These are phyloP conservation scores for Aspergillus haitiensis DNA, from an alignment of 495 filamentous ascomycete genomes.

Conservation along the genomic window DNA sequence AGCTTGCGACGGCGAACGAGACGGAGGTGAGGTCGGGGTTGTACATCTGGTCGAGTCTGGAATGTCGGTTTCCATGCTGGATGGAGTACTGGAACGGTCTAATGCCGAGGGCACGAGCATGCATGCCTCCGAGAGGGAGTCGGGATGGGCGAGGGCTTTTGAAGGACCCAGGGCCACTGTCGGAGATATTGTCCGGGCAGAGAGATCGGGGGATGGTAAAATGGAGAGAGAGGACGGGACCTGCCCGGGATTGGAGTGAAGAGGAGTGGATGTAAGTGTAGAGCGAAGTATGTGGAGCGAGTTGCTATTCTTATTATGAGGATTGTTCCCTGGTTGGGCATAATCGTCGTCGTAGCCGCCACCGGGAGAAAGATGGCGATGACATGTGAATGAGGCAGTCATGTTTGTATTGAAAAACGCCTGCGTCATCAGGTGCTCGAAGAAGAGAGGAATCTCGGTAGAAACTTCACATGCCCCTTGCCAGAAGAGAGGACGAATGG, in stretches of 20 bases:
- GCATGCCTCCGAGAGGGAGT: conserved; percentile 18
- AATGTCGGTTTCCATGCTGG: neutral
- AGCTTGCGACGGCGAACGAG: conserved; percentile 3
- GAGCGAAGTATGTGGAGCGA: conserved; percentile 9
- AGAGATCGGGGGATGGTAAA: conserved; percentile 7
- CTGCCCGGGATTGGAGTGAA: conserved; percentile 14
- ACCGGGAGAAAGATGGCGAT: conserved; percentile 21
- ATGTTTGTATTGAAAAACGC: conserved; percentile 8
- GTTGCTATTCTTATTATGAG: conserved; percentile 21
- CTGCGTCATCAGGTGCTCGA: conserved; percentile 14
- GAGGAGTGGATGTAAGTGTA: conserved; percentile 17
- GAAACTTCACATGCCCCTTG: conserved; percentile 20
- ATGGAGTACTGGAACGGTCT: conserved; percentile 6
- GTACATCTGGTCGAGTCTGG: conserved; percentile 1
- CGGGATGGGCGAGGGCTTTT: conserved; percentile 1
- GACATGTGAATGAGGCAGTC: conserved; percentile 35
- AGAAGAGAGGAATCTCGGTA: conserved; percentile 9
- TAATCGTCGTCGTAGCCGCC: conserved; percentile 15
- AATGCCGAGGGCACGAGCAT: conserved; percentile 3
- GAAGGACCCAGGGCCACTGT: neutral
- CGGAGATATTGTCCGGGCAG: conserved; percentile 10
- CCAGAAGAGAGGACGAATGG: conserved; percentile 18
- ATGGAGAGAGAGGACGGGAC: conserved; percentile 7
- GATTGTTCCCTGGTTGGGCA: conserved; percentile 9
- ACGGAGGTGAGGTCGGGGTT: conserved; percentile 1